Evolutionary conservation across 495 filamentous ascomycete genomes (phyloP).

Genomic region (Daldinia decipiens): DNA sequence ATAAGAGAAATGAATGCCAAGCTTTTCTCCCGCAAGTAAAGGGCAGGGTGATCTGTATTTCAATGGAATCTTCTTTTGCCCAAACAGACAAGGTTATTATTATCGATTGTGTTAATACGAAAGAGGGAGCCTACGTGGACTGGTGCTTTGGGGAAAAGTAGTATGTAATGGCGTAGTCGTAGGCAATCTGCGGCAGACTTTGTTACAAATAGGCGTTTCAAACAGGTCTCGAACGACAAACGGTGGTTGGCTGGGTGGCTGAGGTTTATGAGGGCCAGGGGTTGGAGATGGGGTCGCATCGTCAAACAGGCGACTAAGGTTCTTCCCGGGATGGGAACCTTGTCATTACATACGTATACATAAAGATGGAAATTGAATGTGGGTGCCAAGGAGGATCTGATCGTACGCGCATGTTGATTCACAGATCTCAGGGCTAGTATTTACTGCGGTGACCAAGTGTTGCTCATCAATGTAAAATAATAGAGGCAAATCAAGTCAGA

Average conservation of each 20-base stretch:
- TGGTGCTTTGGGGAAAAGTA: neutral
- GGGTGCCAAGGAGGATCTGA: conserved; percentile 31
- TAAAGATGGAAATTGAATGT: neutral
- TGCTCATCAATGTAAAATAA: no score
- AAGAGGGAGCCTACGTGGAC: conserved; percentile 24
- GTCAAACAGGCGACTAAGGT: neutral
- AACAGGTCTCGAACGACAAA: conserved; percentile 28
- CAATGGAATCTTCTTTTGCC: conserved; percentile 26
- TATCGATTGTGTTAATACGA: conserved; percentile 8
- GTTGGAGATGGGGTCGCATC: conserved; percentile 10
- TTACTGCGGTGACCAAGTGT: no score
- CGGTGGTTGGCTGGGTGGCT: conserved; percentile 21
- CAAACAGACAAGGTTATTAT: conserved; percentile 4
- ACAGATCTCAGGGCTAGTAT: conserved; percentile 13
- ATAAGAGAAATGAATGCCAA: conserved; percentile 37
- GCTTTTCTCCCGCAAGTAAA: conserved; percentile 23
- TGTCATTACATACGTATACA: neutral
- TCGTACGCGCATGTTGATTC: conserved; percentile 10
- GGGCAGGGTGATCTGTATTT: conserved; percentile 30
- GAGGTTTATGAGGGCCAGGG: conserved; percentile 15
- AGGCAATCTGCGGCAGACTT: conserved; percentile 42
- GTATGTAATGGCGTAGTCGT: conserved; percentile 13
- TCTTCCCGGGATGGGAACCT: neutral
- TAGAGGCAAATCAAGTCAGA: no score
- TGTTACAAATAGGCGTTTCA: conserved; percentile 42